These are phyloP conservation scores for Aureobasidium sp. DNA, from an alignment of 2,329 filamentous ascomycete genomes.

Conservation along the genomic window DNA sequence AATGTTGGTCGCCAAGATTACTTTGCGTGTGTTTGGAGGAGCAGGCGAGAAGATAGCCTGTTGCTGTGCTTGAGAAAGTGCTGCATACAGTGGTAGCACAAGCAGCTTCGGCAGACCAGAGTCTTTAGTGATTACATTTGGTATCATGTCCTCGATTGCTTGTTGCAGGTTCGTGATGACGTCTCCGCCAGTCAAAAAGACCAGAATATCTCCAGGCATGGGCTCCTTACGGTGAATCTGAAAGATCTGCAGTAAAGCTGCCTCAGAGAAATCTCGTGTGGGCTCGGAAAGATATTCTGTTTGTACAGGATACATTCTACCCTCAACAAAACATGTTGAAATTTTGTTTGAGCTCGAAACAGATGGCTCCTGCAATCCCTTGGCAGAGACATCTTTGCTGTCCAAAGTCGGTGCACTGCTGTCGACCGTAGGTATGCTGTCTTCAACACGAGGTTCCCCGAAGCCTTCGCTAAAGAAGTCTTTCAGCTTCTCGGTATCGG, in stretches of 20 bases:
- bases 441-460: background rate
- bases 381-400: background rate
- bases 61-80: constrained; percentile 78
- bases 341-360: constrained; percentile 20
- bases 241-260: constrained; percentile 73
- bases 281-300: constrained; percentile 66
- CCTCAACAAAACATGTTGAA: constrained; percentile 65
- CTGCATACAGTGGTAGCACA: constrained; percentile 79
- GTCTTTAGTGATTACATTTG: constrained; percentile 59
- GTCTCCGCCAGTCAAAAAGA: constrained; percentile 88
- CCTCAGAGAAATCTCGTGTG: constrained; percentile 73
- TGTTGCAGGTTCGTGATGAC: constrained; percentile 78
- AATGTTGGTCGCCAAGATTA: constrained; percentile 92
- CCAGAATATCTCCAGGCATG: constrained; percentile 86
- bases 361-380: background rate
- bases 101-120: constrained; percentile 55
- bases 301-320: constrained; percentile 79
- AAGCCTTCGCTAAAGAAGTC: constrained; percentile 58
- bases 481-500: constrained; percentile 72
- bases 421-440: background rate
- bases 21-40: constrained; percentile 69
- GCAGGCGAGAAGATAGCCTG: constrained; percentile 77
- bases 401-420: background rate
- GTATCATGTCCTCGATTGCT: constrained; percentile 71
- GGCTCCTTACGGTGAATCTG: constrained; percentile 82